Evolutionary conservation across 306 rosid genomes (phyloP).

Genomic region (Mucuna pruriens): DNA sequence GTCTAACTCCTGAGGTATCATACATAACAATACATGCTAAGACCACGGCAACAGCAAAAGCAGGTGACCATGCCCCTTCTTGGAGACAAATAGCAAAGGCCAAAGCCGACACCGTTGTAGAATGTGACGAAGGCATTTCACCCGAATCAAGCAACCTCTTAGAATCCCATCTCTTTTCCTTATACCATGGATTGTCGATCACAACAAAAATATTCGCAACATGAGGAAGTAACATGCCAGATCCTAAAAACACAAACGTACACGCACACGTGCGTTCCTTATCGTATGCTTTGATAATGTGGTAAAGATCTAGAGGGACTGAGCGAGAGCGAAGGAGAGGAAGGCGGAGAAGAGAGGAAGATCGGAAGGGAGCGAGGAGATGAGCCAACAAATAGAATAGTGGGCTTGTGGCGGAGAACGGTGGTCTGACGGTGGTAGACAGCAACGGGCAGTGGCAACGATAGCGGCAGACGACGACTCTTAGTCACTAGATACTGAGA

Average conservation of each 20-base stretch:
- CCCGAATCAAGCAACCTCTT: conserved; percentile 86
- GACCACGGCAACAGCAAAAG: conserved; percentile 79
- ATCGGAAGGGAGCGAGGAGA: conserved; percentile 52
- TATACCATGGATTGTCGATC: conserved; percentile 55
- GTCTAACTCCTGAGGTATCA: conserved; percentile 96
- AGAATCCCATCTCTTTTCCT: conserved; percentile 92
- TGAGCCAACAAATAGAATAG: too few relatives aligned
- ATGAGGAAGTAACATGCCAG: neutral
- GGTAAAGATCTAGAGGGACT: conserved; percentile 95
- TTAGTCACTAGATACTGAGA: too few relatives aligned
- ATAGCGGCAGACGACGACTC: too few relatives aligned
- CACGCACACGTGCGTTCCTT: neutral
- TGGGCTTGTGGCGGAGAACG: too few relatives aligned
- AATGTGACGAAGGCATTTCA: conserved; percentile 96
- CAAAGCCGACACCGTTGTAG: conserved; percentile 82
- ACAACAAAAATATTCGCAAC: too few relatives aligned
- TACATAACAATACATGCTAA: conserved; percentile 92
- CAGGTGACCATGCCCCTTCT: conserved; percentile 74
- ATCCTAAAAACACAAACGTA: neutral
- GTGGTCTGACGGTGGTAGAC: too few relatives aligned
- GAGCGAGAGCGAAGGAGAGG: conserved; percentile 80
- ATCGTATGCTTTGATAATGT: conserved; percentile 44
- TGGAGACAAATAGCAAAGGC: conserved; percentile 71
- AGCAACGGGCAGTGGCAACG: too few relatives aligned
- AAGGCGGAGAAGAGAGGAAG: conserved; percentile 67